Evolutionary conservation across 257 asterid genomes (phyloP).

Genomic region (Nicotiana tomentosiformis): DNA sequence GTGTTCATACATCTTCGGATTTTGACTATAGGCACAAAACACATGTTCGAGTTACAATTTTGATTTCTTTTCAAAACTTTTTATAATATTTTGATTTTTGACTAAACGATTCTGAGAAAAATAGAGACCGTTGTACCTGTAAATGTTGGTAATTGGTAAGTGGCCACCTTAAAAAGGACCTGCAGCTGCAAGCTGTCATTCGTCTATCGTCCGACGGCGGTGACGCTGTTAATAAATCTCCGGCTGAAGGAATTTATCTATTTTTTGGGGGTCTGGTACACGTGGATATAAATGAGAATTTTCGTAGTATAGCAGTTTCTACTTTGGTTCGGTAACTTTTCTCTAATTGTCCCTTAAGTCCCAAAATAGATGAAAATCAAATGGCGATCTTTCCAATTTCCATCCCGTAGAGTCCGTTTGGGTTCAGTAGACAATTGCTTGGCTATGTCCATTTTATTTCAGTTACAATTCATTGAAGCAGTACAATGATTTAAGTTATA

Average conservation of each 20-base stretch:
- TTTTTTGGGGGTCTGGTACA: too few species aligned
- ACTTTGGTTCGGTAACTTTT: too few species aligned
- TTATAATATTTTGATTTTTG: neutral
- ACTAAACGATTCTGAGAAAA: neutral
- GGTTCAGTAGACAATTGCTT: too few species aligned
- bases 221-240: neutral
- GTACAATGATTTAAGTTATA: too few species aligned
- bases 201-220: neutral
- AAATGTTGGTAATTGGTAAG: slow-evolving; percentile 5
- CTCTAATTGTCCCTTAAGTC: too few species aligned
- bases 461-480: too few species aligned
- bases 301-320: too few species aligned
- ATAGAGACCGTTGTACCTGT: slow-evolving; percentile 27
- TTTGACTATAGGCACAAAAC: neutral
- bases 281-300: too few species aligned
- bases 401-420: too few species aligned
- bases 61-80: neutral
- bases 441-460: too few species aligned
- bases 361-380: too few species aligned
- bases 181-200: slow-evolving; percentile 4
- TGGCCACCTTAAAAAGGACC: slow-evolving; percentile 29
- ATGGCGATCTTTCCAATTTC: too few species aligned
- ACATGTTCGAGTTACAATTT: neutral
- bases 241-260: neutral
- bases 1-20: neutral